phyloP scores from a whole-genome alignment of 78 protist species.

The slime mould (Dictyostelium discoideum) region DNA sequence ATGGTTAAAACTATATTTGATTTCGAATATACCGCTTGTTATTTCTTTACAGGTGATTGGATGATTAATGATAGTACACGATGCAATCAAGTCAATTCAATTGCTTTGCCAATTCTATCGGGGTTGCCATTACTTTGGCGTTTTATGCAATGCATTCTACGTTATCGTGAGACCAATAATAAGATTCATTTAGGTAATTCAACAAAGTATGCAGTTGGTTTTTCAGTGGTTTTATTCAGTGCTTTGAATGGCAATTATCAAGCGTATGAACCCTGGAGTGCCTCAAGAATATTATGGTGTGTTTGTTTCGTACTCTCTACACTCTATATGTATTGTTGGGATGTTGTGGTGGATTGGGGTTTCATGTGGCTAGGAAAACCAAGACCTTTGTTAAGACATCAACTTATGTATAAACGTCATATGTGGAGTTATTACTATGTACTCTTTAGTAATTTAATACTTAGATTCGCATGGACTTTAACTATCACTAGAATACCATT shows the following conservation, averaged over 20 bases:
- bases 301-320: conserved; percentile 63
- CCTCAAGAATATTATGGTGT: conserved; percentile 64
- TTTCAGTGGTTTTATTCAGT: conserved; percentile 56
- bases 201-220: conserved; percentile 78
- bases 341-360: conserved; percentile 77
- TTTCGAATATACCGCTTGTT: conserved; percentile 78
- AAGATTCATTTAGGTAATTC: conserved; percentile 60
- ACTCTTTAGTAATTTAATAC: conserved; percentile 38
- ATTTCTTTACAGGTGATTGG: conserved; percentile 78
- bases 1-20: conserved; percentile 79
- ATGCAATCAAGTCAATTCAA: conserved; percentile 35
- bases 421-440: conserved; percentile 60
- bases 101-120: conserved; percentile 67
- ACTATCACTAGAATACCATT: conserved; percentile 43
- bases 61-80: conserved; percentile 30
- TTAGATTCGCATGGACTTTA: conserved; percentile 76
- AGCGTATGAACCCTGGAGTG: conserved; percentile 70
- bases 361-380: conserved; percentile 61
- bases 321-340: conserved; percentile 74
- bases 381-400: conserved; percentile 56
- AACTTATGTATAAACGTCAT: conserved; percentile 43
- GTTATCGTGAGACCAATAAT: conserved; percentile 16
- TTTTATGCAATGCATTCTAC: conserved; percentile 56
- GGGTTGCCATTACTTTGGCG: conserved; percentile 72
- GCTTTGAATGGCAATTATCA: conserved; percentile 70